phyloP scores from a whole-genome alignment of 495 filamentous ascomycete species.

The Elaphomyces granulatus region DNA sequence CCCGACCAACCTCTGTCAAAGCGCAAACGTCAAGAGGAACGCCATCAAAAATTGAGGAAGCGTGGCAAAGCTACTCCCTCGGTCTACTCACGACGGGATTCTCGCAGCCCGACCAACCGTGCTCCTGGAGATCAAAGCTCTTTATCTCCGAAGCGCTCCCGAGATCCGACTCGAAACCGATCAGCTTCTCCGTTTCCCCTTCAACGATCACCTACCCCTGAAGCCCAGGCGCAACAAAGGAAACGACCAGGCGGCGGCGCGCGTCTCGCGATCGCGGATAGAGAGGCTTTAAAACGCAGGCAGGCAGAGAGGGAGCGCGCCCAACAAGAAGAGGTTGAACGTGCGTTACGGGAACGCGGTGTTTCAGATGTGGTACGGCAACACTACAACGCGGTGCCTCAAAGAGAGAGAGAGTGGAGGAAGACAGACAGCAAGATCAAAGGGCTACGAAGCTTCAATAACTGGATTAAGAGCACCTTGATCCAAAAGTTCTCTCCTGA shows the following conservation, averaged over 20 bases:
- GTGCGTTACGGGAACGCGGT: constrained; percentile 33
- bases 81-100: constrained; percentile 30
- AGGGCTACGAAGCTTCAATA: constrained; percentile 87
- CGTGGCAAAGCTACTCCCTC: constrained; percentile 26
- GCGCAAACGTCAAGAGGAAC: constrained; percentile 31
- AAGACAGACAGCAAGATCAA: constrained; percentile 88
- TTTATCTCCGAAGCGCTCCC: constrained; percentile 4
- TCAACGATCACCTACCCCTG: constrained; percentile 27
- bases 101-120: constrained; percentile 16
- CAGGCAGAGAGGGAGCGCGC: constrained; percentile 51
- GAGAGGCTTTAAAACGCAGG: constrained; percentile 51
- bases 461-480: constrained; percentile 93
- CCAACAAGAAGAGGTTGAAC: constrained; percentile 36
- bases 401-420: constrained; percentile 82
- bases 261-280: constrained; percentile 56
- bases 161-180: constrained; percentile 15
- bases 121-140: constrained; percentile 2
- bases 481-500: constrained; percentile 93
- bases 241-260: constrained; percentile 79
- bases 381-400: constrained; percentile 90
- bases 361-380: constrained; percentile 77
- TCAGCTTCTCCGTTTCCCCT: constrained; percentile 25
- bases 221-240: constrained; percentile 45
- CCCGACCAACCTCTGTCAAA: constrained; percentile 19
- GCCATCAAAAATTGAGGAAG: constrained; percentile 27